Evolutionary conservation across 169 alveolate species (phyloP).

Genomic region (Plasmodium vivax): DNA sequence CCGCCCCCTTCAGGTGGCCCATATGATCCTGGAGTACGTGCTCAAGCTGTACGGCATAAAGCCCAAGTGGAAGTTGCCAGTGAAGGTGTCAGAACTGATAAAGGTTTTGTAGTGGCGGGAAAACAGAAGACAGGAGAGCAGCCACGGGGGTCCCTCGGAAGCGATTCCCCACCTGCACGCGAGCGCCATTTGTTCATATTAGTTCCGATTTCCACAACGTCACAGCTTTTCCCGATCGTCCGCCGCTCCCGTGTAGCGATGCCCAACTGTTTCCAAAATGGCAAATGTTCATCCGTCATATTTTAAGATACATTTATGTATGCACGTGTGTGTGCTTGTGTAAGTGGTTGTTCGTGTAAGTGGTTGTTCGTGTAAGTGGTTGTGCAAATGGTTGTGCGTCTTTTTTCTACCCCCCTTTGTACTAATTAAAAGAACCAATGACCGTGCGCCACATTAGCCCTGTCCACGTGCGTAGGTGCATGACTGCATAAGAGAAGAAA

Average conservation of each 20-base stretch:
- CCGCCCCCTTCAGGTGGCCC: conserved; percentile 20
- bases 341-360: too few species aligned
- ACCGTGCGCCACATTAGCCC: background rate
- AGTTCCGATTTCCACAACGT: background rate
- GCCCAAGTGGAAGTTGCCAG: conserved; percentile 63
- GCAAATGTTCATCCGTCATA: background rate
- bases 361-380: too few species aligned
- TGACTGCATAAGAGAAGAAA: background rate
- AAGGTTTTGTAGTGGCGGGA: conserved; percentile 9
- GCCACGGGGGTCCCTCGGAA: background rate
- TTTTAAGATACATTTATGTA: background rate
- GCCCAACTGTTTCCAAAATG: background rate
- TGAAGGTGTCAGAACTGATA: conserved; percentile 36
- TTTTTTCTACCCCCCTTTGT: background rate
- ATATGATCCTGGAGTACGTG: conserved; percentile 23
- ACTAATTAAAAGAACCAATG: background rate
- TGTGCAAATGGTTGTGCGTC: background rate
- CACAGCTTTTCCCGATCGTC: background rate
- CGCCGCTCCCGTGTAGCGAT: background rate
- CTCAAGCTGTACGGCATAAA: conserved; percentile 40
- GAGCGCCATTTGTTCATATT: background rate
- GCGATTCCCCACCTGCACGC: background rate
- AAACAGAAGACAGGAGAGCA: background rate
- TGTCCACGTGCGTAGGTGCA: background rate
- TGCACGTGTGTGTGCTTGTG: background rate